Evolutionary conservation across 805 yeast genomes (phyloP).

Genomic region (Saccharomycopsis amapae): DNA sequence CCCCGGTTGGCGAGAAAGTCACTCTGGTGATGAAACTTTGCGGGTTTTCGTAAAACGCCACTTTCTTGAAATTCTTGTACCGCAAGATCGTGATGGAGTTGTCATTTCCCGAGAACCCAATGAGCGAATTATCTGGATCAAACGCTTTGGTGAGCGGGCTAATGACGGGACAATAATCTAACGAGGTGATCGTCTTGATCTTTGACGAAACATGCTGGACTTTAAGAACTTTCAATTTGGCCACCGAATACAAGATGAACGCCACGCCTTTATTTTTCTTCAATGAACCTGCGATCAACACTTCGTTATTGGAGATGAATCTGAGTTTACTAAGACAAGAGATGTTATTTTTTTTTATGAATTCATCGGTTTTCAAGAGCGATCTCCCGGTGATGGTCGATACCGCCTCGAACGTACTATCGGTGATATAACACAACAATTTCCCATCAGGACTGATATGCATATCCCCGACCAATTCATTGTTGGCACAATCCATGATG

Average conservation of each 20-base stretch:
- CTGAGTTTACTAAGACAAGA: slow-evolving; percentile 37
- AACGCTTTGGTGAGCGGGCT: slow-evolving; percentile 19
- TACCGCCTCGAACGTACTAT: slow-evolving; percentile 43
- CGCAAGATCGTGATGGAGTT: slow-evolving; percentile 55
- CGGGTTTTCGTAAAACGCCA: slow-evolving; percentile 49
- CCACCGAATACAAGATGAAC: slow-evolving; percentile 22
- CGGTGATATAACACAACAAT: slow-evolving; percentile 56
- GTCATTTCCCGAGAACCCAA: slow-evolving; percentile 46
- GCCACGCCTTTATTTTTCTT: slow-evolving; percentile 36
- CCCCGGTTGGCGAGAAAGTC: slow-evolving; percentile 61
- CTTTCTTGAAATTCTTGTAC: slow-evolving; percentile 41
- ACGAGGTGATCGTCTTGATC: slow-evolving; percentile 49
- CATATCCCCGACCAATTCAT: slow-evolving; percentile 54
- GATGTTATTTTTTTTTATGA: slow-evolving; percentile 25
- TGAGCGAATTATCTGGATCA: slow-evolving; percentile 23
- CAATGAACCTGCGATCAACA: slow-evolving; percentile 40
- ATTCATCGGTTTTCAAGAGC: slow-evolving; percentile 25
- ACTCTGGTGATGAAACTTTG: slow-evolving; percentile 73
- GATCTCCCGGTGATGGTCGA: slow-evolving; percentile 42
- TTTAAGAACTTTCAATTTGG: slow-evolving; percentile 12
- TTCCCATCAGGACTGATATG: slow-evolving; percentile 62
- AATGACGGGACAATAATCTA: slow-evolving; percentile 33
- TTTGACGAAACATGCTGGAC: slow-evolving; percentile 27
- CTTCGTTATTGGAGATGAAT: slow-evolving; percentile 31
- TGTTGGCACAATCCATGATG: slow-evolving; percentile 43